phyloP scores from a whole-genome alignment of 352 stramenopile species.

The Globisporangium radiosum region DNA sequence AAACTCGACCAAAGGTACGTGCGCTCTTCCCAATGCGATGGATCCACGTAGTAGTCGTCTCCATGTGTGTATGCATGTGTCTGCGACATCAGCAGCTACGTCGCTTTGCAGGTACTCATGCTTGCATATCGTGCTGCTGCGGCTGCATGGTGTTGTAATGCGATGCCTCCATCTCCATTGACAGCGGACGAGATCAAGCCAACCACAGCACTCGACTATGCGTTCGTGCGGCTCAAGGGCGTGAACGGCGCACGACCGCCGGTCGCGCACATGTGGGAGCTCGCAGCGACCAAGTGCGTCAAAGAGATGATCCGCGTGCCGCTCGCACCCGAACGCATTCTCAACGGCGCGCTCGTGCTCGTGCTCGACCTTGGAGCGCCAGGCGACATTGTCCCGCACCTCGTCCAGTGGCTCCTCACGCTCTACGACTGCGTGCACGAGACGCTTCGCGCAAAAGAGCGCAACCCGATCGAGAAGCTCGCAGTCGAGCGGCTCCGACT shows the following conservation, averaged over 20 bases:
- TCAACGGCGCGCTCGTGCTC: constrained; percentile 72
- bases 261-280: constrained; percentile 91
- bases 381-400: constrained; percentile 65
- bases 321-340: constrained; percentile 64
- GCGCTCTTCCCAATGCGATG: no score
- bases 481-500: constrained; percentile 42
- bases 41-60: no score
- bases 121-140: no score
- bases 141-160: no score
- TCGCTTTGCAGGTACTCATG: no score
- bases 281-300: constrained; percentile 74
- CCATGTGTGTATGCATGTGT: no score
- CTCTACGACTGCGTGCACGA: constrained; percentile 51
- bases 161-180: neutral
- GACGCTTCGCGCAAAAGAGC: constrained; percentile 54
- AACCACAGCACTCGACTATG: constrained; percentile 89
- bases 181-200: constrained; percentile 82
- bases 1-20: constrained; percentile 47
- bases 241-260: constrained; percentile 17
- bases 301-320: constrained; percentile 83
- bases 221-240: constrained; percentile 76
- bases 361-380: constrained; percentile 80
- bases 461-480: constrained; percentile 57
- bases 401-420: constrained; percentile 74
- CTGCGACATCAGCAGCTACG: no score